phyloP scores from a whole-genome alignment of 75 land plant species.

The Adiantum capillusveneris region DNA sequence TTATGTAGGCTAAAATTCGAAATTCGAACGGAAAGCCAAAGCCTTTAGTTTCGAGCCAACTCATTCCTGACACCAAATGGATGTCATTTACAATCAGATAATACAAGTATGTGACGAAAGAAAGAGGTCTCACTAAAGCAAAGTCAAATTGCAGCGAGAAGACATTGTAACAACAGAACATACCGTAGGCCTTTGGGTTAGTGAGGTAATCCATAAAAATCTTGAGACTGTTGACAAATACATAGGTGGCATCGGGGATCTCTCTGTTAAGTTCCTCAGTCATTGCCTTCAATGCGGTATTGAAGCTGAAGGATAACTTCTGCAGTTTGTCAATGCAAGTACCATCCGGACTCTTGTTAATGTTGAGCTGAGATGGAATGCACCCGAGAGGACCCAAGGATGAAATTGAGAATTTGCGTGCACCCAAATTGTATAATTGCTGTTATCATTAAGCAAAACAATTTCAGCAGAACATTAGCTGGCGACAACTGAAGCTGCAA shows the following conservation, averaged over 20 bases:
- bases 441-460: no score
- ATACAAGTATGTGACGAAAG: no score
- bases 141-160: no score
- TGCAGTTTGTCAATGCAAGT: slow-evolving; percentile 52
- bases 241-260: slow-evolving; percentile 57
- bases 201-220: slow-evolving; percentile 50
- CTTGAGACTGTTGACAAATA: slow-evolving; percentile 34
- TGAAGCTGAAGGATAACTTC: slow-evolving; percentile 44
- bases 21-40: no score
- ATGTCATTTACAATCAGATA: no score
- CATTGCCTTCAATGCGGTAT: slow-evolving; percentile 52
- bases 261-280: slow-evolving; percentile 38
- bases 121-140: no score
- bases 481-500: background rate
- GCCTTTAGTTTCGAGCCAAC: no score
- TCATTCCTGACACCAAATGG: no score
- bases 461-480: no score
- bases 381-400: slow-evolving; percentile 76
- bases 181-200: slow-evolving; percentile 49
- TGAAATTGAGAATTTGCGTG: slow-evolving; percentile 52
- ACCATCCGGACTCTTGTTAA: slow-evolving; percentile 31
- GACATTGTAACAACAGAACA: no score
- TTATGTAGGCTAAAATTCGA: no score
- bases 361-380: slow-evolving; percentile 57
- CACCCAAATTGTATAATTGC: slow-evolving; percentile 78